Conservation (phyloP, 306 rosid genomes). For the Malus fusca region DNA sequence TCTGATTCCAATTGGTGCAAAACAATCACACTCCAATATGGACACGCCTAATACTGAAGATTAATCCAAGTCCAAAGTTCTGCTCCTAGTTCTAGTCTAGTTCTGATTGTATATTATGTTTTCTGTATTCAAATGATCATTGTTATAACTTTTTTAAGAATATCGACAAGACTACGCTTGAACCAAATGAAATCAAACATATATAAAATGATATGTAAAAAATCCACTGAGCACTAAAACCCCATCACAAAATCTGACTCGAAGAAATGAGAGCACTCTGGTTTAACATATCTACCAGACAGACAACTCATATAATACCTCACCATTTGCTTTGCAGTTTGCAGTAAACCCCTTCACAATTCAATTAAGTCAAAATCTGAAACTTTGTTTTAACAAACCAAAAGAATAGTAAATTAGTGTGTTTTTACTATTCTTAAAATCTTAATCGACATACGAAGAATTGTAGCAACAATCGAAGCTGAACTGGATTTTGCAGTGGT, state of each 20-base stretch:
- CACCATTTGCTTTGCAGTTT: no score
- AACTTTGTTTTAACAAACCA: not conserved
- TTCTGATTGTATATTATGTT: no score
- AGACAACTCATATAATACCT: not conserved
- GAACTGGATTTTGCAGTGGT: not conserved
- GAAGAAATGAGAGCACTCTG: not conserved
- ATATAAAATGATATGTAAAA: not conserved
- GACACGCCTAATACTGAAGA: no score
- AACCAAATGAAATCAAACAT: not conserved
- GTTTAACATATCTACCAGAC: not conserved
- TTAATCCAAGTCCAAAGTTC: no score
- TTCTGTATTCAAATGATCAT: not conserved
- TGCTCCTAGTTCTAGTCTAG: no score
- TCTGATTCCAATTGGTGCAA: no score
- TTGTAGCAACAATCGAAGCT: not conserved
- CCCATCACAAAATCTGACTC: not conserved
- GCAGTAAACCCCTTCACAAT: no score
- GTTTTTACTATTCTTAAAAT: not conserved
- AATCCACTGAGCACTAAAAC: not conserved
- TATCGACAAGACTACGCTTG: not conserved
- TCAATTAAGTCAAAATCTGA: no score
- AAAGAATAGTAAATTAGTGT: not conserved
- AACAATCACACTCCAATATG: no score
- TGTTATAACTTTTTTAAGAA: not conserved
- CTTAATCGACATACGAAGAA: not conserved